These are phyloP conservation scores for Candolleomyces aberdarensis DNA, from an alignment of 768 basidiomycete species.

Conservation along the genomic window DNA sequence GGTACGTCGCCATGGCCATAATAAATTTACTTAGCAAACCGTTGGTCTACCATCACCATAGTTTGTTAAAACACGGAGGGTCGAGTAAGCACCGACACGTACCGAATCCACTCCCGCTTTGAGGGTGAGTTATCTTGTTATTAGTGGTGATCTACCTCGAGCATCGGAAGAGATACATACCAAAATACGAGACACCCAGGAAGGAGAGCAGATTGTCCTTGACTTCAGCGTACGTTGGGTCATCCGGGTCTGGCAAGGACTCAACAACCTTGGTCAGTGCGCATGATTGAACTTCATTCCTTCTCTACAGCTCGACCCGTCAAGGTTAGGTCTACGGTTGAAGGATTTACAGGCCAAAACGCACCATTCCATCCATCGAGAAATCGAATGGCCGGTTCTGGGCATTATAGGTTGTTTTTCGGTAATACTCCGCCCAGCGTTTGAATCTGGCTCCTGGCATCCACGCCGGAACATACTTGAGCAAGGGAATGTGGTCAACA, in stretches of 20 bases:
- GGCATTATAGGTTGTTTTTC: background rate
- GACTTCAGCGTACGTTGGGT: background rate
- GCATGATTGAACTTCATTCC: background rate
- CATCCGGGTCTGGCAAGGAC: background rate
- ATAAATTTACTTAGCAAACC: background rate
- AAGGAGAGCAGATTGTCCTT: background rate
- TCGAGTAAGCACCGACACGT: background rate
- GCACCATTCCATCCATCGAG: background rate
- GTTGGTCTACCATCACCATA: background rate
- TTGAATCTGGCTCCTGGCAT: conserved; percentile 5
- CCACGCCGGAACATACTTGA: conserved; percentile 6
- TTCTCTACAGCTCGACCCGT: background rate
- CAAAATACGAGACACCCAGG: background rate
- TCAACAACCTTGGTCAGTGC: background rate
- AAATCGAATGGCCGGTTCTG: background rate
- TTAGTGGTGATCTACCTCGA: background rate
- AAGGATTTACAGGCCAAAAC: background rate
- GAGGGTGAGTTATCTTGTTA: background rate
- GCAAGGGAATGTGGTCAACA: conserved; percentile 5
- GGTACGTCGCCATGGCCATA: conserved; percentile 11
- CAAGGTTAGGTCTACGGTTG: no score
- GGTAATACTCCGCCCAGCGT: background rate
- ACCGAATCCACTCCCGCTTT: conserved; percentile 6
- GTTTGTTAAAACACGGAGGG: no score
- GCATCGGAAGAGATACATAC: background rate